Base-by-base conservation (phyloP, 2,329 filamentous ascomycete species). In the Sclerotinia glacialis region DNA sequence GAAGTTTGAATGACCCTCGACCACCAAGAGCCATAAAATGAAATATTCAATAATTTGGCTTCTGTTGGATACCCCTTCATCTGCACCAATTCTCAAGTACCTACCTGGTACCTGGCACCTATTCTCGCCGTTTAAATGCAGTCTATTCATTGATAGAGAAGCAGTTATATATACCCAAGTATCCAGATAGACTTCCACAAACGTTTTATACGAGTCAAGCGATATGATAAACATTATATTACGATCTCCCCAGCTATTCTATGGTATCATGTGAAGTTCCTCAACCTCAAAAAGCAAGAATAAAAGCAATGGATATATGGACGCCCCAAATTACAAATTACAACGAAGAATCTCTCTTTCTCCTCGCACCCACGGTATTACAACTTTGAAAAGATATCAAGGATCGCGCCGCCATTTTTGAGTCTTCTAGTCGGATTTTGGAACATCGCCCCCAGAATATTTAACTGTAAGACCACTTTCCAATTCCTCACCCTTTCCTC, bases 401-500 rank as follows among this genome's bases (percentile, higher is more conserved):
- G n/a, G 23, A 21, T n/a, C 37, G 7, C n/a, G 12, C 28, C 46
- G 8, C 46, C n/a, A 21, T 53, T 26, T 26, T 46, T n/a, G 14
- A 18, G 11, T 37, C 21, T 40, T 47, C 26, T 52, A 64, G 5
- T 28, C 40, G 14, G 34, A 18, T 7, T n/a, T 31, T 5, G 34
- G 26, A 34, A 12, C 34, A n/a, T 59, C 64, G 23, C 26, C 50
- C 11, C 64, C 65, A 65, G 70, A 64, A 62, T 77, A 76, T 63
- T 73, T 73, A 37, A 77, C 76, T 56, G 75, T 73, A 46, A 74
- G 61, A 14, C 76, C 76, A 37, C 73, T 71, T 59, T 71, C 72
- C 18, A 80, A 54, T 76, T 81, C 77, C 76, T 78, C 60, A 59
- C 86, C 89, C 72, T 88, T 87, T 34, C 93, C 94, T 66, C 93